Evolutionary conservation across 2,329 filamentous ascomycete species (phyloP).

Genomic region (Ophidiomyces ophidiicola): DNA sequence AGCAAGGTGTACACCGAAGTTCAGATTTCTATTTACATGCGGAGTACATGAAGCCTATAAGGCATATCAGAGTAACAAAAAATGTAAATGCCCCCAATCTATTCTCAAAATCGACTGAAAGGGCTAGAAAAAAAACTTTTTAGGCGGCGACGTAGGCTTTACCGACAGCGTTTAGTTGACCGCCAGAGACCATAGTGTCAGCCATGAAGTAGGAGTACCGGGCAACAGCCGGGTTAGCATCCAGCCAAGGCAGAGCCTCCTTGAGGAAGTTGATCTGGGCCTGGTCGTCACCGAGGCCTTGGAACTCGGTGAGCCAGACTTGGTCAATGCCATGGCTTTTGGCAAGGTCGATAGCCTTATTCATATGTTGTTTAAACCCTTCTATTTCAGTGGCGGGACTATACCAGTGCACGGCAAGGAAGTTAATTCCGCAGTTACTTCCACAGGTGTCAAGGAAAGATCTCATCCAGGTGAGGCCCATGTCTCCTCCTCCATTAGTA

Average conservation of each 20-base stretch:
- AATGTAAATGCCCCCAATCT: neutral
- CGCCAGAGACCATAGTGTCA: slow-evolving; percentile 11
- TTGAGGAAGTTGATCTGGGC: slow-evolving; percentile 27
- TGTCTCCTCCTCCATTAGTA: slow-evolving; percentile 26
- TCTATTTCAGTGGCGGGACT: slow-evolving; percentile 20
- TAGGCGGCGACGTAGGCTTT: slow-evolving; percentile 20
- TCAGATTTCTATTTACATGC: no score
- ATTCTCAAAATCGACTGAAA: slow-evolving; percentile 1
- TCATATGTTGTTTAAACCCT: slow-evolving; percentile 31
- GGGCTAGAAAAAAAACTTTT: neutral
- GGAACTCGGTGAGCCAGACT: slow-evolving; percentile 39
- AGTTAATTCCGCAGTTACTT: slow-evolving; percentile 29
- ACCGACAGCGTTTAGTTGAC: slow-evolving; percentile 18
- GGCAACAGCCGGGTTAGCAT: slow-evolving; percentile 27
- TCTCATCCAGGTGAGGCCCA: slow-evolving; percentile 33
- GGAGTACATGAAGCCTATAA: slow-evolving; percentile 1
- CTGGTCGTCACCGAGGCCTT: slow-evolving; percentile 21
- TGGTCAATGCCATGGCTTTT: slow-evolving; percentile 25
- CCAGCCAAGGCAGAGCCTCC: slow-evolving; percentile 30
- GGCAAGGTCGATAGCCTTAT: slow-evolving; percentile 26
- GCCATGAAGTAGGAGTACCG: slow-evolving; percentile 34
- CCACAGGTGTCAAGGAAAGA: slow-evolving; percentile 30
- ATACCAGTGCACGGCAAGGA: slow-evolving; percentile 38
- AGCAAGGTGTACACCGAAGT: no score
- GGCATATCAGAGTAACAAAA: neutral